These are phyloP conservation scores for Cryptosporidium ryanae DNA, from an alignment of 169 alveolate genomes.

Conservation along the genomic window DNA sequence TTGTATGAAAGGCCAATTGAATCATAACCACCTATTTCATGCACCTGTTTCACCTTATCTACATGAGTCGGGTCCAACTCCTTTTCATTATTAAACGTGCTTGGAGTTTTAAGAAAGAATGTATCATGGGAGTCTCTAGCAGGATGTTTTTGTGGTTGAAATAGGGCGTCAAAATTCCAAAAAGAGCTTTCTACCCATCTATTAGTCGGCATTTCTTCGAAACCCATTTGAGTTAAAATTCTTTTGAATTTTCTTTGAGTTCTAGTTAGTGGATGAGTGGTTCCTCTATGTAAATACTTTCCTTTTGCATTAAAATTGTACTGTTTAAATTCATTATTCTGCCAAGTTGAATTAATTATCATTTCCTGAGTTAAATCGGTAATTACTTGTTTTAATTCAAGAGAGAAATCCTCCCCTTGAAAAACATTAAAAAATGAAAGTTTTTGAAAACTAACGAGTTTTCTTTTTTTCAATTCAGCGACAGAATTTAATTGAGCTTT, in stretches of 20 bases:
- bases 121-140: conserved; percentile 99
- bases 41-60: conserved; percentile 92
- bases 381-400: conserved; percentile 72
- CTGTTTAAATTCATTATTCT: conserved; percentile 84
- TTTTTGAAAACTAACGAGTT: conserved; percentile 74
- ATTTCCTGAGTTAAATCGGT: conserved; percentile 89
- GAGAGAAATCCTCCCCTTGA: conserved; percentile 74
- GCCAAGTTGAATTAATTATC: conserved; percentile 87
- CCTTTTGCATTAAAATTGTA: conserved; percentile 89
- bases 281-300: conserved; percentile 84
- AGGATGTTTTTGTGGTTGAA: conserved; percentile 99
- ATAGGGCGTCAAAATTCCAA: conserved; percentile 99
- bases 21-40: conserved; percentile 94
- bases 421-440: conserved; percentile 76
- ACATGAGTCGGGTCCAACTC: conserved; percentile 86
- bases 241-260: conserved; percentile 88
- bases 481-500: conserved; percentile 21
- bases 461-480: conserved; percentile 80
- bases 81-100: conserved; percentile 71
- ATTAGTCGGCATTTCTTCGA: conserved; percentile 99
- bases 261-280: conserved; percentile 91
- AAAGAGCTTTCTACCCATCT: conserved; percentile 97
- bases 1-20: conserved; percentile 98
- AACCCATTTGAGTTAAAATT: conserved; percentile 90
- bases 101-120: conserved; percentile 91